Base-by-base conservation (phyloP, 192 early-diverging fungal genomes). In the Backusella luteola region DNA sequence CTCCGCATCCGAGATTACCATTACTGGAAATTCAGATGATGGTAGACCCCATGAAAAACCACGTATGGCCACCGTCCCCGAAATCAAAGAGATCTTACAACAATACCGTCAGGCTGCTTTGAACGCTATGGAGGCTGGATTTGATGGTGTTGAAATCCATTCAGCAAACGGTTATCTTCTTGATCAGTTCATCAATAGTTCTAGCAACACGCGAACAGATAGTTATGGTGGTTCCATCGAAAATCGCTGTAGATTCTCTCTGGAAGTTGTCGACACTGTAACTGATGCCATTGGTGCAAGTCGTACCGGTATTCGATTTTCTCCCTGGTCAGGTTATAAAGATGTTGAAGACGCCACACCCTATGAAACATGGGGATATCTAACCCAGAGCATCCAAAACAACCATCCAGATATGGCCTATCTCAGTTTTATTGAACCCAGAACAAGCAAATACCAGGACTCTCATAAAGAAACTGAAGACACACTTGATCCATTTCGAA, bases 111-210 rank as follows among this genome's bases (percentile, higher is more conserved):
- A 76, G 6, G 91, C 93, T 36, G 92, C 96, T 0, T 75, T 77
- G 39, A 89, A 91, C 39, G 94, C 97, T 0, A 81, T 88, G 32
- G 83, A 87, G 66, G 96, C 96, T 9, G 95, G 94, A 1, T 94
- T 96, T 79, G 94, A 98, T 67, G 91, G 91, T n/a, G 81, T 98
- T 34, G 97, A 99, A 82, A 85, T 99, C 32, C 96, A 98, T 69
- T 90, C 82, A 66, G 96, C 97, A 0, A 94, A 99, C 80, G 97
- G 97, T 5, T 99, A 97, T 81, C 84, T 99, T 56, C 76, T 94
- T 69, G 85, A 93, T 82, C 85, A 92, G 80, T 96, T 98, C 77
- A 76, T 96, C n/a, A 91, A 90, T 26, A 89, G 92, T 2, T 68
- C 93, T 15, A 86, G 91, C 69, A 98, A 99, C 84, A 73, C 88